phyloP scores from a whole-genome alignment of 768 basidiomycete genomes.

The Coprinopsis sp. region DNA sequence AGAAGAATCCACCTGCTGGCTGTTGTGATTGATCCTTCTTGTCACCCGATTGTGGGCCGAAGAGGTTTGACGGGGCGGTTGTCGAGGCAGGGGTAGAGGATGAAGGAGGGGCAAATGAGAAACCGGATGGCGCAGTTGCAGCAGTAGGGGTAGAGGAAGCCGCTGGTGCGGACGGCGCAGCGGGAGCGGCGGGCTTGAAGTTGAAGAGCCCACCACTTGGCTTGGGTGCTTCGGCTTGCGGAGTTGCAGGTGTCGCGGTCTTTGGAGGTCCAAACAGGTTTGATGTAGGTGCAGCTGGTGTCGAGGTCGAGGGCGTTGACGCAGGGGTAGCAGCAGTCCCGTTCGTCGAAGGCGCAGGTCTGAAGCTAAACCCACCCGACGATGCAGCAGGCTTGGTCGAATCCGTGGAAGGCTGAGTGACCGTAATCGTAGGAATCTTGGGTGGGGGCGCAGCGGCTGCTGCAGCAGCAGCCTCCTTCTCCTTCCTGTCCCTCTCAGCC shows the following conservation, averaged over 20 bases:
- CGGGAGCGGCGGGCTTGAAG: not conserved
- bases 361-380: slow-evolving; percentile 3
- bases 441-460: slow-evolving; percentile 12
- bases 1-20: no score
- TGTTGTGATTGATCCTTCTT: no score
- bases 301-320: no score
- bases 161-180: not conserved
- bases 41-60: no score
- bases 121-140: not conserved
- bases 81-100: no score
- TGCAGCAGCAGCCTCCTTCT: slow-evolving; percentile 6
- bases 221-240: no score
- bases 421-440: slow-evolving; percentile 11
- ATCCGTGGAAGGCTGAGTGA: slow-evolving; percentile 24
- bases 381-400: not conserved
- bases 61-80: no score
- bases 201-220: no score
- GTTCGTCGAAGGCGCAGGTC: slow-evolving; percentile 1
- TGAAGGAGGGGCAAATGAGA: slow-evolving; percentile 21
- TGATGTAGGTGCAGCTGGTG: no score
- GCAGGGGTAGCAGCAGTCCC: not conserved
- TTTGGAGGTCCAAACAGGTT: not conserved
- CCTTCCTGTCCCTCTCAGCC: slow-evolving; percentile 19
- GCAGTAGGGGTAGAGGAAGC: not conserved
- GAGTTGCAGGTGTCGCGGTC: no score